These are phyloP conservation scores for Jatropha podagrica DNA, from an alignment of 441 rosid genomes.

Conservation along the genomic window DNA sequence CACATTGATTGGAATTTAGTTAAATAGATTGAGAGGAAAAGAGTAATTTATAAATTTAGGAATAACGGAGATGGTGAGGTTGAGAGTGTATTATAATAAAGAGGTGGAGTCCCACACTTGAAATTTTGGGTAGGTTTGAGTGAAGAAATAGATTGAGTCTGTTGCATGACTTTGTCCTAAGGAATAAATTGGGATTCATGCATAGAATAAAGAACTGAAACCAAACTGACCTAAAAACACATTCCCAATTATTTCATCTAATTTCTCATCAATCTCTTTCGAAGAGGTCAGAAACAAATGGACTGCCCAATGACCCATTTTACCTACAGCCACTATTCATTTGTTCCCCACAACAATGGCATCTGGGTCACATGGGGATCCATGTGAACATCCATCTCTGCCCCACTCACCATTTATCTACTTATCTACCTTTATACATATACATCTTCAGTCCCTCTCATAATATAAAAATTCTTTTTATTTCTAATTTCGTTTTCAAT, in stretches of 20 bases:
- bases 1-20: slow-evolving; percentile 1
- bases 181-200: slow-evolving; percentile 15
- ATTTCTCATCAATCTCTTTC: slow-evolving; percentile 25
- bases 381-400: slow-evolving; percentile 40
- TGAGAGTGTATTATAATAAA: too few relatives aligned
- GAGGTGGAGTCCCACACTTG: neutral
- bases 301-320: slow-evolving; percentile 12
- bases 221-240: slow-evolving; percentile 6
- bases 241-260: slow-evolving; percentile 21
- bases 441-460: too few relatives aligned
- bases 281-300: neutral
- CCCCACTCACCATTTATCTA: neutral
- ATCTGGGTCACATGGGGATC: slow-evolving; percentile 62
- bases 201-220: neutral
- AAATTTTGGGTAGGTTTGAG: neutral
- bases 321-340: slow-evolving; percentile 16
- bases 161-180: neutral
- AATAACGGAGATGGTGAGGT: too few relatives aligned
- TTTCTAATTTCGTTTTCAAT: too few relatives aligned
- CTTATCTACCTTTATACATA: too few relatives aligned
- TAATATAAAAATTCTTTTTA: too few relatives aligned
- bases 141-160: neutral
- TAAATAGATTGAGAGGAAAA: too few relatives aligned
- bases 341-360: slow-evolving; percentile 64
- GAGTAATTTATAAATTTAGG: too few relatives aligned